Conservation (phyloP, 495 filamentous ascomycete species). For the Penicillium canariense region DNA sequence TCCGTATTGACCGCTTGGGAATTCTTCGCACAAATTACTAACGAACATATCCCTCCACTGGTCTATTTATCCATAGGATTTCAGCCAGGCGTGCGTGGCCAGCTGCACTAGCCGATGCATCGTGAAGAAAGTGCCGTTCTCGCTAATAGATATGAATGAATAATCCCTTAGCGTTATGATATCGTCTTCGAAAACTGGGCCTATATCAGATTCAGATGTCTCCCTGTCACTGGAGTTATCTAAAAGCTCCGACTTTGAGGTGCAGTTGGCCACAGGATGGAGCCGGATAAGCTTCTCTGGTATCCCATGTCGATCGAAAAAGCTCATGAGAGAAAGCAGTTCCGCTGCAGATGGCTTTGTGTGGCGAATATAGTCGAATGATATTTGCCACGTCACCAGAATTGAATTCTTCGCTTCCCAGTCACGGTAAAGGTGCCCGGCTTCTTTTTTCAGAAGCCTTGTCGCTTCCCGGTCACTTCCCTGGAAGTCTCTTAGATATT, state of each 20-base stretch:
- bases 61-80: slow-evolving; percentile 32
- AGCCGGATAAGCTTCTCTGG: too few species aligned
- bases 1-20: slow-evolving; percentile 1
- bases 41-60: slow-evolving; percentile 13
- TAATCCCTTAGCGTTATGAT: slow-evolving; percentile 1
- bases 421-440: slow-evolving; percentile 16
- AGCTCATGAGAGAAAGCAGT: slow-evolving; percentile 18
- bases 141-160: slow-evolving; percentile 6
- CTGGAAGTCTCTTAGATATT: slow-evolving; percentile 39
- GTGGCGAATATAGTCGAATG: slow-evolving; percentile 28
- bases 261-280: too few species aligned
- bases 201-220: neutral
- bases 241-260: too few species aligned
- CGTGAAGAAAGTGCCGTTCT: neutral
- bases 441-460: slow-evolving; percentile 2
- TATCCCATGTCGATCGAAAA: too few species aligned
- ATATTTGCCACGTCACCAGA: slow-evolving; percentile 32
- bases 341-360: slow-evolving; percentile 20
- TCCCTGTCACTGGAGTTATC: too few species aligned
- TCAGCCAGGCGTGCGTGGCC: neutral
- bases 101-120: slow-evolving; percentile 17
- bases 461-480: slow-evolving; percentile 3
- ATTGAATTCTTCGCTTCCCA: slow-evolving; percentile 24
- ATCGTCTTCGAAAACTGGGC: slow-evolving; percentile 6
- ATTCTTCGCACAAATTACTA: neutral